These are phyloP conservation scores for Hirschioporus abietinus DNA, from an alignment of 768 basidiomycete species.

Conservation along the genomic window DNA sequence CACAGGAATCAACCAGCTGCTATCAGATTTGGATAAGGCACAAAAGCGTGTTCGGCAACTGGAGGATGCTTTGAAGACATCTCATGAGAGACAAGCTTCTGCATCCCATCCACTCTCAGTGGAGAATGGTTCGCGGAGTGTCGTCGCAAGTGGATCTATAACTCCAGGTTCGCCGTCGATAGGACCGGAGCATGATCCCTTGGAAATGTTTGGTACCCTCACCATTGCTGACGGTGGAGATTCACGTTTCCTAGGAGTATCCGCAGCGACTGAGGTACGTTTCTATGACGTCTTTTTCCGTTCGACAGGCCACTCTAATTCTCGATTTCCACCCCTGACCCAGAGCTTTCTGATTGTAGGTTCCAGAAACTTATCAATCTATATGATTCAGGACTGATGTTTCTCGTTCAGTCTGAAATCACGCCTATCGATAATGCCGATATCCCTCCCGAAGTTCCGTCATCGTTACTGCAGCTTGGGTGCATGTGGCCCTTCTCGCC, in stretches of 20 bases:
- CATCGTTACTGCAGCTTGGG: background rate
- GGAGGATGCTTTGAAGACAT: conserved; percentile 38
- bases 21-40: conserved; percentile 30
- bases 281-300: background rate
- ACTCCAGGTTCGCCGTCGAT: background rate
- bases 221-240: background rate
- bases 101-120: background rate
- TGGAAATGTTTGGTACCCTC: conserved; percentile 1
- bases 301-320: background rate
- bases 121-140: conserved; percentile 24
- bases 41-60: conserved; percentile 56
- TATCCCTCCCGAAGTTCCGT: background rate
- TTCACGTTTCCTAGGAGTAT: background rate
- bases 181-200: background rate
- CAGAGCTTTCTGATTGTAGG: background rate
- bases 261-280: conserved; percentile 37
- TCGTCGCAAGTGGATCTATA: background rate
- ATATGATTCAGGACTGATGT: background rate
- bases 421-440: background rate
- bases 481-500: background rate
- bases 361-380: background rate
- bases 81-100: conserved; percentile 6
- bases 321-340: no score
- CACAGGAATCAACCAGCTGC: conserved; percentile 51
- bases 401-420: background rate